phyloP scores from a whole-genome alignment of 129 eudicot genomes.

The Kitagawia praeruptora region DNA sequence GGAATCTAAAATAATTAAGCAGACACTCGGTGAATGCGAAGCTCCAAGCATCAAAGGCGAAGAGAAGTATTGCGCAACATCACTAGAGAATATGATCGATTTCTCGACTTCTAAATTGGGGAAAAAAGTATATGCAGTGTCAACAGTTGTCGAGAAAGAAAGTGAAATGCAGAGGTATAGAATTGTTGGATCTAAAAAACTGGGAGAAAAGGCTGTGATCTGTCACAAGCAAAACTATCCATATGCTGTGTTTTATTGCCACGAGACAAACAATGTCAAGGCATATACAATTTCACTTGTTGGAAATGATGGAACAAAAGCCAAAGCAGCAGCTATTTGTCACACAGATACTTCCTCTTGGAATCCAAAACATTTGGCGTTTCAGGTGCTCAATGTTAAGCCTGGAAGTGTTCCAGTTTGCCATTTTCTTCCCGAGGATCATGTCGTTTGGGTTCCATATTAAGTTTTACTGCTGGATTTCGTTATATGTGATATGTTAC shows the following conservation, averaged over 20 bases:
- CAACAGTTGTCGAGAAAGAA: slow-evolving; percentile 35
- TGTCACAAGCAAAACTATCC: slow-evolving; percentile 70
- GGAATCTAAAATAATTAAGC: slow-evolving; percentile 26
- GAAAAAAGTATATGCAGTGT: slow-evolving; percentile 35
- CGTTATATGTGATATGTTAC: too few species aligned
- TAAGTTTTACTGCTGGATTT: background rate
- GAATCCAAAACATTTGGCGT: slow-evolving; percentile 72
- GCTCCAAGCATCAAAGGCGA: slow-evolving; percentile 31
- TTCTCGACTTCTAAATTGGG: slow-evolving; percentile 44
- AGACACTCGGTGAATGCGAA: slow-evolving; percentile 36
- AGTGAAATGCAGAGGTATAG: slow-evolving; percentile 27
- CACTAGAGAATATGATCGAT: slow-evolving; percentile 48
- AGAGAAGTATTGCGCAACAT: slow-evolving; percentile 43
- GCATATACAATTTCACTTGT: slow-evolving; percentile 34
- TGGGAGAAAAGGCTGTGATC: slow-evolving; percentile 30
- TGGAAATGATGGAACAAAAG: slow-evolving; percentile 45
- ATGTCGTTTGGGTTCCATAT: slow-evolving; percentile 55
- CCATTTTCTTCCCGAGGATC: slow-evolving; percentile 73
- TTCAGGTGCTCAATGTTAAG: slow-evolving; percentile 53
- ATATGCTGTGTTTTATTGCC: slow-evolving; percentile 71
- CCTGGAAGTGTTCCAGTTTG: slow-evolving; percentile 66
- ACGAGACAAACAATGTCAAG: slow-evolving; percentile 30
- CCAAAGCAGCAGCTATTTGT: slow-evolving; percentile 57
- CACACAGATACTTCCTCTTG: slow-evolving; percentile 60
- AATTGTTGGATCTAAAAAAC: slow-evolving; percentile 24